Evolutionary conservation across 2,329 filamentous ascomycete genomes (phyloP).

Genomic region (Hymenoscyphus linearis): DNA sequence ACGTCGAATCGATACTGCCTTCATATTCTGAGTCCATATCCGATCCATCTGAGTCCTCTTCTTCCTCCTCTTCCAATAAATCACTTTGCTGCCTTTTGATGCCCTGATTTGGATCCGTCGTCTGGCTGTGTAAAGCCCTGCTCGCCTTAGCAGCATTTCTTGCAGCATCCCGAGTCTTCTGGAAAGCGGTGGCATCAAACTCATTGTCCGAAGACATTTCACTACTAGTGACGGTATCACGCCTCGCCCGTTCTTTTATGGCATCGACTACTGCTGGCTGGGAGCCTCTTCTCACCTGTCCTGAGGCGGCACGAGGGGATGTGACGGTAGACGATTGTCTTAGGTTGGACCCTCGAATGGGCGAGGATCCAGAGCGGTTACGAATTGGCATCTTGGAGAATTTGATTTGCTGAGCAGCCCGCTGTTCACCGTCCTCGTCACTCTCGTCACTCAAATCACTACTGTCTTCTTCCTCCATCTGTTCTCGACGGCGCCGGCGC

Average conservation of each 20-base stretch:
- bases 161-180: conserved; percentile 56
- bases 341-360: conserved; percentile 62
- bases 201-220: conserved; percentile 82
- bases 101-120: conserved; percentile 42
- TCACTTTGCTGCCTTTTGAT: conserved; percentile 34
- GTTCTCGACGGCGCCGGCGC: conserved; percentile 61
- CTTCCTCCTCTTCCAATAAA: conserved; percentile 45
- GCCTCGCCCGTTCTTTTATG: conserved; percentile 61
- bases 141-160: conserved; percentile 51
- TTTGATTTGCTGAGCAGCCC: conserved; percentile 83
- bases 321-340: conserved; percentile 63
- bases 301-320: conserved; percentile 54
- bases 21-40: conserved; percentile 61
- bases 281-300: conserved; percentile 55
- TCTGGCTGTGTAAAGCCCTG: conserved; percentile 48
- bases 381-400: conserved; percentile 94
- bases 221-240: conserved; percentile 76
- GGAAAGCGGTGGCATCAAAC: conserved; percentile 61
- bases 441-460: conserved; percentile 81
- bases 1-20: conserved; percentile 64
- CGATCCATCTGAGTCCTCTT: conserved; percentile 56
- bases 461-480: conserved; percentile 74
- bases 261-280: conserved; percentile 61
- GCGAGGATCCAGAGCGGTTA: conserved; percentile 81
- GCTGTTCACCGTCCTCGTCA: conserved; percentile 67